Conservation (phyloP, 2,329 filamentous ascomycete species). For the Delphinella strobiligena region DNA sequence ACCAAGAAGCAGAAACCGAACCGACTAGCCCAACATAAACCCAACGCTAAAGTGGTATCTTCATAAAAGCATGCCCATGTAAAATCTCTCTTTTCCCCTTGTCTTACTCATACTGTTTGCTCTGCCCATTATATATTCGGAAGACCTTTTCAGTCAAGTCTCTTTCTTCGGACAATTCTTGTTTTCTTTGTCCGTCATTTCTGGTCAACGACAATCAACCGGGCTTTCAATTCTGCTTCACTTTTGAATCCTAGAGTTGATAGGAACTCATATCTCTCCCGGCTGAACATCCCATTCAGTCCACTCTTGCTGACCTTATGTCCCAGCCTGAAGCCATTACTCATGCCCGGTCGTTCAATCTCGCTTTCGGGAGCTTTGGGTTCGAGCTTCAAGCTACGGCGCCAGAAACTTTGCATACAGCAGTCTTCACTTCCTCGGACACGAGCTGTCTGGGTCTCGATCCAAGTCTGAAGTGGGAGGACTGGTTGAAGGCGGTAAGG, state of each 20-base stretch:
- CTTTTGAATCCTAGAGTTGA: not conserved
- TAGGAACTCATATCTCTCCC: not conserved
- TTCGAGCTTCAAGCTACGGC: constrained; percentile 74
- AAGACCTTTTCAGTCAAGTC: no score
- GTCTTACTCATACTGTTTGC: no score
- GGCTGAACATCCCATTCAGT: not conserved
- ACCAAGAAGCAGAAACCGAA: no score
- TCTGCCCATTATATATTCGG: no score
- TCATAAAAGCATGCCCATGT: no score
- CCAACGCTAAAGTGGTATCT: no score
- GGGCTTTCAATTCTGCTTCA: not conserved
- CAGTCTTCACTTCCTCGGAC: constrained; percentile 55
- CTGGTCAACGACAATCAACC: no score
- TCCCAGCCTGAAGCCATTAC: not conserved
- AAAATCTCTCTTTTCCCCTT: no score
- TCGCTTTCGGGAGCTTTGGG: constrained; percentile 36
- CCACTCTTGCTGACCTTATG: not conserved
- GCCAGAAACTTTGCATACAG: constrained; percentile 58
- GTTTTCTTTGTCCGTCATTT: no score
- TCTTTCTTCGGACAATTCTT: no score
- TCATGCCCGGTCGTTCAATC: no score
- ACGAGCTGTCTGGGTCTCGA: constrained; percentile 66
- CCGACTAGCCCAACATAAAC: no score
- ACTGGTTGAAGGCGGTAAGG: constrained; percentile 76
- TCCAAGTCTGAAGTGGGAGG: constrained; percentile 85